Evolutionary conservation across 2,329 filamentous ascomycete genomes (phyloP).

Genomic region (Camptophora hylomeconis): DNA sequence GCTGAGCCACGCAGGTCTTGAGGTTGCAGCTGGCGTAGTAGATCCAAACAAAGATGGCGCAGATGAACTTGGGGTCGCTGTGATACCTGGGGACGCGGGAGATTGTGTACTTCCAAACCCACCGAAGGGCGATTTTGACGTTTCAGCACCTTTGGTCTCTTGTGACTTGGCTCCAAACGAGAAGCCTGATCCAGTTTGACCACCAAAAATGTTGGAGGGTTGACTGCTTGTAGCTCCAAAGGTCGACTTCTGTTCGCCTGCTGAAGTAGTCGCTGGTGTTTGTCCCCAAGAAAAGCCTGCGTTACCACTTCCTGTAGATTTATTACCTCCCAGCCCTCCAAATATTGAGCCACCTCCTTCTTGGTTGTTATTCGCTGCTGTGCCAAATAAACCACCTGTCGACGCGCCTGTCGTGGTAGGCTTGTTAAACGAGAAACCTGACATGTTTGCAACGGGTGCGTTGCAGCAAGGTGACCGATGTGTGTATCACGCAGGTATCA

Average conservation of each 20-base stretch:
- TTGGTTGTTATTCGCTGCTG: slow-evolving; percentile 7
- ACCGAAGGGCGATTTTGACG: slow-evolving; percentile 6
- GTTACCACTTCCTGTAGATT: slow-evolving; percentile 7
- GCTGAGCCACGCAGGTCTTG: no score
- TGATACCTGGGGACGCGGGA: slow-evolving; percentile 9
- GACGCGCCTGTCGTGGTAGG: slow-evolving; percentile 3
- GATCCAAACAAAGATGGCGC: slow-evolving; percentile 25
- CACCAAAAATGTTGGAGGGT: no score
- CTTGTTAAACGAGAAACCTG: background rate
- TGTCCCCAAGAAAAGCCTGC: no score
- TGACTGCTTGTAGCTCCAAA: slow-evolving; percentile 4
- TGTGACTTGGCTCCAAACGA: slow-evolving; percentile 6
- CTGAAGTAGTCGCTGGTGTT: no score
- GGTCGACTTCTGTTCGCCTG: no score
- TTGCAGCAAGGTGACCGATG: no score
- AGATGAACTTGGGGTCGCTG: slow-evolving; percentile 14
- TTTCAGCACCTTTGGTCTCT: slow-evolving; percentile 5
- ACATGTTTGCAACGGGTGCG: no score
- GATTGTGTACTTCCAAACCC: slow-evolving; percentile 8
- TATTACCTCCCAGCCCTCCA: slow-evolving; percentile 6
- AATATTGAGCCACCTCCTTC: slow-evolving; percentile 9
- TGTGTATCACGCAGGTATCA: no score
- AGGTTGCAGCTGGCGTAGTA: slow-evolving; percentile 24
- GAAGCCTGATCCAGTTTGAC: no score
- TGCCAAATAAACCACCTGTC: slow-evolving; percentile 12